Evolutionary conservation across 1,284 basidiomycete species (phyloP), one percentile per base, ranked within the genome.

Genomic region (Macrocystidia cucumis): DNA sequence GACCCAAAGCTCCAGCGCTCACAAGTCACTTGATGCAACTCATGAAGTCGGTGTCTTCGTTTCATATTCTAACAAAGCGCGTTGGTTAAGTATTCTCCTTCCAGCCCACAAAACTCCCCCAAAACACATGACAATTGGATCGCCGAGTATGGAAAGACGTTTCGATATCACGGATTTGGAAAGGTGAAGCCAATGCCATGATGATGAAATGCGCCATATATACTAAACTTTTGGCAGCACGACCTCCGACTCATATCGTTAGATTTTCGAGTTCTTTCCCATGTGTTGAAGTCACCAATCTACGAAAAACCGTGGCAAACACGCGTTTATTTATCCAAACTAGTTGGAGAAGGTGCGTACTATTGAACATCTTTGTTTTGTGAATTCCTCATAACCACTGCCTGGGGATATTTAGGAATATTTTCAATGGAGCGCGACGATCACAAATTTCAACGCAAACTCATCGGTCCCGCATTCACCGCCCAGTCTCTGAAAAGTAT

Each of bases 231-330:
- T 20, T 18, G 23, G 11, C 34, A 74, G 70, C 66, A 71, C 39
- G 73, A 77, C 46, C 64, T 64, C 39, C 67, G 74, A 19, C 48
- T 77, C 7, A 57, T 76, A 51, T 65, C 72, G 0, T 63, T 74
- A 33, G 73, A 77, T 47, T 57, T 67, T 31, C 61, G 63, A 5
- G 65, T 62, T 9, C 50, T 74, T 11, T 54, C 63, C 3, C 63
- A 75, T 48, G 53, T 77, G 13, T 56, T 76, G 20, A 68, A 57
- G 41, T 68, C 67, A 4, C 47, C 65, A 1, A 44, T 54, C 4
- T 77, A 67, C 40, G 66, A 73, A 44, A 75, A 73, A 44, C 73
- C 74, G 11, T 71, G 67, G 69, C 68, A 70, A 44, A 74, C 73
- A 1, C 62, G 69, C 9, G 42, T 54, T 19, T 51, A 72, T 22